Evolutionary conservation across 805 yeast genomes (phyloP).

Genomic region (Starmerella vaccinii): DNA sequence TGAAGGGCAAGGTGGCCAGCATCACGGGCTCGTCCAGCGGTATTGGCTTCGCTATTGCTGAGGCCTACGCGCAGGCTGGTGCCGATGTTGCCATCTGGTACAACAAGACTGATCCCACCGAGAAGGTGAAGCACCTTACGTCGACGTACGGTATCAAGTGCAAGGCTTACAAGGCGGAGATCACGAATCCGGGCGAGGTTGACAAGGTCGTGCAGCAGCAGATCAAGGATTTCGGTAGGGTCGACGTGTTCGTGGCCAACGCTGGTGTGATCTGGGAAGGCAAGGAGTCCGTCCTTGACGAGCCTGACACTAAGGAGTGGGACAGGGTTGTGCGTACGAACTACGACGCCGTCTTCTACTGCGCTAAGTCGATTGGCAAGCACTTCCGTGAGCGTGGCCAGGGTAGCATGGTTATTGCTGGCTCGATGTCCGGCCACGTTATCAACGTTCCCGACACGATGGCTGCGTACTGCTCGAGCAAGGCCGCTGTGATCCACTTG

Average conservation of each 20-base stretch:
- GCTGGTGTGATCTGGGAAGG: conserved; percentile 84
- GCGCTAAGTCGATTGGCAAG: conserved; percentile 65
- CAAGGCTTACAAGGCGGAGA: conserved; percentile 54
- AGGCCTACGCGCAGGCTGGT: conserved; percentile 78
- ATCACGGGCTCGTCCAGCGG: conserved; percentile 82
- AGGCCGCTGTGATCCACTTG: conserved; percentile 72
- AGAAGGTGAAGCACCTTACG: conserved; percentile 46
- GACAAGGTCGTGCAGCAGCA: conserved; percentile 42
- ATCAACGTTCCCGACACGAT: conserved; percentile 82
- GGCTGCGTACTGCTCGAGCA: conserved; percentile 74
- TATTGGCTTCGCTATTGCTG: conserved; percentile 73
- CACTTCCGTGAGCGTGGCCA: conserved; percentile 63
- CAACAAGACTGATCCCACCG: conserved; percentile 54
- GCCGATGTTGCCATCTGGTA: conserved; percentile 69
- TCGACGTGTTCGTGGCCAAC: conserved; percentile 79
- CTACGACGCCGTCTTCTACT: conserved; percentile 68
- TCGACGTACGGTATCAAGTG: conserved; percentile 49
- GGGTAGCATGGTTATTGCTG: conserved; percentile 76
- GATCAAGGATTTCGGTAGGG: conserved; percentile 61
- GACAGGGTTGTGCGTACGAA: conserved; percentile 62
- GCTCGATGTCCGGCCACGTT: conserved; percentile 81
- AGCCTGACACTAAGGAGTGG: conserved; percentile 53
- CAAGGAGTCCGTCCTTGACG: conserved; percentile 44
- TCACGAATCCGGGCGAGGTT: conserved; percentile 43
- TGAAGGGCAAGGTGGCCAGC: conserved; percentile 64